Evolutionary conservation across 345 rosid species (phyloP), one percentile per base, ranked within the genome.

Genomic region (Passiflora organensis): DNA sequence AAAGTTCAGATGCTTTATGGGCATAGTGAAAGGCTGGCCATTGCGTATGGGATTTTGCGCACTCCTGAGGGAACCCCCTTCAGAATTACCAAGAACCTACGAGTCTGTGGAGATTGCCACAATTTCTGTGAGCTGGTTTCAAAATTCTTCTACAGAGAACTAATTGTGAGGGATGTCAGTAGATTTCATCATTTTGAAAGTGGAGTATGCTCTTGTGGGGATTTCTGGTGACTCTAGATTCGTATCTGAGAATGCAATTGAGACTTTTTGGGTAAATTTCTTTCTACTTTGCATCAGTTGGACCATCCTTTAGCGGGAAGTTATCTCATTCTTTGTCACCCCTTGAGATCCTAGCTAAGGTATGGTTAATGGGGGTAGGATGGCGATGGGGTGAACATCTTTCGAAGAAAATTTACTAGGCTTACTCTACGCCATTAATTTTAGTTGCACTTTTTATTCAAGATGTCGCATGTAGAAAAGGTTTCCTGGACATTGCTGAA

Each of bases 51-150:
- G 48, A 57, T 87, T 58, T 77, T 90, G 51, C 63, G 68, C 64
- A 77, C 77, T 53, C 64, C 72, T 23, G 77, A 65, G 45, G 60
- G 59, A 51, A 65, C 67, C 57, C 56, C 80, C 41, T 72, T 90
- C n/a, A 66, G 87, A 68, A 64, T 90, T 55, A 74, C 83, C 16
- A 90, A 87, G 66, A 87, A 87, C 69, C 78, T 91, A 53, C 78
- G 95, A 60, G 66, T 87, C 32, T 91, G 96, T 66, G 80, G 77
- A 17, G 96, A 85, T 79, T 91, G 91, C 63, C 97, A 87, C 72
- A 73, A 57, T 64, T 87, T 85, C 66, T 87, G 89, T 61, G 82
- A 70, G 81, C 62, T 87, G 60, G 87, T 91, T 59, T 85, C 96
- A 15, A 77, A 72, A 69, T 58, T 74, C 58, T 80, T 68, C 41